Evolutionary conservation across 2,329 filamentous ascomycete genomes (phyloP).

Genomic region (Nemania abortiva): DNA sequence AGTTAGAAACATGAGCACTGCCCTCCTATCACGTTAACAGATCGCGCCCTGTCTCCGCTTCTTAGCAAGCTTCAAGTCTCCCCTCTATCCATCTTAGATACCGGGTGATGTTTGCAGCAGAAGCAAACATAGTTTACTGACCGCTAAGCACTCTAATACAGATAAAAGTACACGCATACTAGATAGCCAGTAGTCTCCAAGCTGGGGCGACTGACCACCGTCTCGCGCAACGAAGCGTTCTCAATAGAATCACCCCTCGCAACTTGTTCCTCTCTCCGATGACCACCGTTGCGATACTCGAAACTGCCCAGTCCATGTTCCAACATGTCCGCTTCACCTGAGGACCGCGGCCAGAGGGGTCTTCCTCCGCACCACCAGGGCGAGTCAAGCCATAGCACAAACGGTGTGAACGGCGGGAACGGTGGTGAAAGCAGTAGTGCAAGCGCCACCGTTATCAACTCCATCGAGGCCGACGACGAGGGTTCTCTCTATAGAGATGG

Average conservation of each 20-base stretch:
- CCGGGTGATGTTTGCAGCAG: background rate
- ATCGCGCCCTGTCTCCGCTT: background rate
- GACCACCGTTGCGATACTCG: slow-evolving; percentile 19
- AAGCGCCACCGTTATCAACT: background rate
- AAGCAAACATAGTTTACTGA: slow-evolving; percentile 11
- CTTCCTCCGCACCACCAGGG: background rate
- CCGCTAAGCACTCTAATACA: background rate
- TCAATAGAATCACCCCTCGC: background rate
- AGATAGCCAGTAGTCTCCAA: slow-evolving; percentile 14
- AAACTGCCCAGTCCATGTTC: slow-evolving; percentile 30
- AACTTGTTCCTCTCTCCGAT: slow-evolving; percentile 20
- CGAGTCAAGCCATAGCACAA: background rate
- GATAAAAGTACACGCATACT: slow-evolving; percentile 3
- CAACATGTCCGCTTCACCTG: slow-evolving; percentile 34
- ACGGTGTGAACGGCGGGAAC: no score
- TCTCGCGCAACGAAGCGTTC: slow-evolving; percentile 6
- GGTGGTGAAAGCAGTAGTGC: no score
- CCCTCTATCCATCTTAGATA: background rate
- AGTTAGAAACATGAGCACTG: background rate
- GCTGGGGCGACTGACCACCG: background rate
- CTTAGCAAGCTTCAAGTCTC: background rate
- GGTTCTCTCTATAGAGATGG: background rate
- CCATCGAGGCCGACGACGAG: background rate
- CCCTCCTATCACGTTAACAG: background rate
- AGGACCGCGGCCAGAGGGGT: slow-evolving; percentile 8